Evolutionary conservation across 2,329 filamentous ascomycete genomes (phyloP).

Genomic region (Neocatenulostroma microsporum): DNA sequence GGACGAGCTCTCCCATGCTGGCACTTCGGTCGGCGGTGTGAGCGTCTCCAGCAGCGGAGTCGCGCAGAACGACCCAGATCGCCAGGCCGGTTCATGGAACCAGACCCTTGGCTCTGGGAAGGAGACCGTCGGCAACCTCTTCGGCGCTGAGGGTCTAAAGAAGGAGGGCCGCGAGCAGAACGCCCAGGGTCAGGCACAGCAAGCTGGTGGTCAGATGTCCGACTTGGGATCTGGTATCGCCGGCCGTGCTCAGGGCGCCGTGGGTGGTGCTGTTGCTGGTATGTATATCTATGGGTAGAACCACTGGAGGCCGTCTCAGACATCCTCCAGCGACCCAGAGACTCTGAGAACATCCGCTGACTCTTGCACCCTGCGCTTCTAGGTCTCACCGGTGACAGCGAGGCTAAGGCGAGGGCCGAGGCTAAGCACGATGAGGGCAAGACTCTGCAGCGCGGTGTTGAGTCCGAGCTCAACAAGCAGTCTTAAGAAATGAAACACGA

Average conservation of each 20-base stretch:
- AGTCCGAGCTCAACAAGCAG: constrained; percentile 72
- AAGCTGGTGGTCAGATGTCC: constrained; percentile 71
- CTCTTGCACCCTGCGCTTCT: too few relatives aligned
- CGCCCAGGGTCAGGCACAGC: constrained; percentile 66
- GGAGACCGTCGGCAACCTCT: constrained; percentile 65
- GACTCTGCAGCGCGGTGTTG: constrained; percentile 73
- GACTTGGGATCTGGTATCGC: constrained; percentile 60
- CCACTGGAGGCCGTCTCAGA: too few relatives aligned
- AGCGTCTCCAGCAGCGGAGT: constrained; percentile 63
- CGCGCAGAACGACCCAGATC: constrained; percentile 64
- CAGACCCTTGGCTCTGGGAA: constrained; percentile 84
- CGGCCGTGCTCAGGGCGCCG: constrained; percentile 41
- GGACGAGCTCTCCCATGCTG: constrained; percentile 66
- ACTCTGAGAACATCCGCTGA: too few relatives aligned
- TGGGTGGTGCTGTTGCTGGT: constrained; percentile 66
- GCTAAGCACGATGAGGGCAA: constrained; percentile 72
- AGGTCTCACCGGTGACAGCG: constrained; percentile 62
- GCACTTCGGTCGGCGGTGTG: constrained; percentile 65
- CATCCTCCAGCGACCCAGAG: too few relatives aligned
- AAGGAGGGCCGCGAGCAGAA: constrained; percentile 70
- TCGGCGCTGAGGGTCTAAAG: constrained; percentile 71
- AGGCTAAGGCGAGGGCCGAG: constrained; percentile 58
- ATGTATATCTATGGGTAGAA: too few relatives aligned
- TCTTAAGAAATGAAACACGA: too few relatives aligned
- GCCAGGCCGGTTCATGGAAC: constrained; percentile 68